Base-by-base conservation (phyloP, 441 rosid species). In the Bocquillonia castaneifolia region DNA sequence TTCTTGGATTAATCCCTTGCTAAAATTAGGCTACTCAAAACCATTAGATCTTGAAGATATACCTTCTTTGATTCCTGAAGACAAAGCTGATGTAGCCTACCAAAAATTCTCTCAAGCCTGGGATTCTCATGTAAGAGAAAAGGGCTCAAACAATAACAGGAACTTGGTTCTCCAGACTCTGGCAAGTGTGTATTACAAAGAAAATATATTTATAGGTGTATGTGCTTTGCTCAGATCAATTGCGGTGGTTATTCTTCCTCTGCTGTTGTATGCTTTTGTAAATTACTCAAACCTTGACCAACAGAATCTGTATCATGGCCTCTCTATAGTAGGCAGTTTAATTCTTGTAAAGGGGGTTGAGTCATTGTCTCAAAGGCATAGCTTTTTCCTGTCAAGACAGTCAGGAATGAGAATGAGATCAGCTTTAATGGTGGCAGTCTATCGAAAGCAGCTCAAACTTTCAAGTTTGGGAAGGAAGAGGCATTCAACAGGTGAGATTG, bases 361-460 rank as follows among this genome's bases (percentile, higher is more conserved):
- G 70, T 89, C 98, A 32, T 77, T 91, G 70, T 81, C 94, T 18
- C 93, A 86, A 80, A 84, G 98, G 78, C 87, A 90, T 70, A 85
- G 81, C 78, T 86, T 63, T 78, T 89, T 90, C 74, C 77, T 68
- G 59, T 69, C 96, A 18, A 86, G 98, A 68, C 82, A 84, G 80
- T 90, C 90, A 0, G 98, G 98, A 59, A 78, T 91, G 97, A 88
- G 84, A 79, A 86, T 93, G 71, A 86, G 94, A 79, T 93, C 97
- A 51, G 94, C 89, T 7, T 72, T 93, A 42, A 91, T 91, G 98
- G 96, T 88, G 23, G 91, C 97, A 34, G 68, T 86, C 14, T 93
- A 90, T 57, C 81, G 71, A 56, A 91, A 93, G 79, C 97, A 87
- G 78, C 86, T 91, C 26, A 93, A 77, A 78, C 85, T 93, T 57